These are phyloP conservation scores for Zostera marina DNA, from an alignment of 116 monocot species.

Conservation along the genomic window DNA sequence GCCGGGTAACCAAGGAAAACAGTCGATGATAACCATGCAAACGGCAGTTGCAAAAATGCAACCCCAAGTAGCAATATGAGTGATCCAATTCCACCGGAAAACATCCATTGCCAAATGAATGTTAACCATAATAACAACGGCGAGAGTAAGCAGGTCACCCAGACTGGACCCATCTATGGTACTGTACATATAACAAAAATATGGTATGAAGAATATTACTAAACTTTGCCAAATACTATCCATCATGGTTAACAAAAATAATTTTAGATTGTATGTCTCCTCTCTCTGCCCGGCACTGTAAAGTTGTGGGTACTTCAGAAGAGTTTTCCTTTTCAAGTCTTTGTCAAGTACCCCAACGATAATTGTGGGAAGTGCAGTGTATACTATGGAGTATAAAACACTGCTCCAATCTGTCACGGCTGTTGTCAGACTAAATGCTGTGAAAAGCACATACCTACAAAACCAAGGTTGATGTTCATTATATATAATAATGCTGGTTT, in stretches of 20 bases:
- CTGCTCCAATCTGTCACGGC: constrained; percentile 89
- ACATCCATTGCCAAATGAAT: constrained; percentile 77
- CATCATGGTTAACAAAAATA: constrained; percentile 65
- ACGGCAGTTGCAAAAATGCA: constrained; percentile 61
- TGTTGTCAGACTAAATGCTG: constrained; percentile 62
- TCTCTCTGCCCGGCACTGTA: constrained; percentile 84
- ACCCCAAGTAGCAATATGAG: constrained; percentile 70
- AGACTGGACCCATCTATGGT: constrained; percentile 46
- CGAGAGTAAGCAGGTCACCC: constrained; percentile 74
- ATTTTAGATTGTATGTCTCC: constrained; percentile 70
- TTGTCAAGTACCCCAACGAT: constrained; percentile 83
- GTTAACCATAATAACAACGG: constrained; percentile 78
- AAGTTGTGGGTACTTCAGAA: constrained; percentile 69
- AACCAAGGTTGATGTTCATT: too few relatives aligned
- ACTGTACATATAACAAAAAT: constrained; percentile 50
- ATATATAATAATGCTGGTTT: too few relatives aligned
- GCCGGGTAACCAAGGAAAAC: constrained; percentile 42
- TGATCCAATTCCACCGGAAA: constrained; percentile 77
- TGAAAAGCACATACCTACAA: constrained; percentile 72
- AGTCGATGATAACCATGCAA: constrained; percentile 65
- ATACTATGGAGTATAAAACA: constrained; percentile 72
- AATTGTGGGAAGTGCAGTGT: constrained; percentile 88
- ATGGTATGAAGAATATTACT: constrained; percentile 71
- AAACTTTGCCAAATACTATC: constrained; percentile 82
- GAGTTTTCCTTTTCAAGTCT: constrained; percentile 71